Evolutionary conservation across 768 basidiomycete species (phyloP), one percentile per base, ranked within the genome.

Genomic region (Agrocybe chaxingu): DNA sequence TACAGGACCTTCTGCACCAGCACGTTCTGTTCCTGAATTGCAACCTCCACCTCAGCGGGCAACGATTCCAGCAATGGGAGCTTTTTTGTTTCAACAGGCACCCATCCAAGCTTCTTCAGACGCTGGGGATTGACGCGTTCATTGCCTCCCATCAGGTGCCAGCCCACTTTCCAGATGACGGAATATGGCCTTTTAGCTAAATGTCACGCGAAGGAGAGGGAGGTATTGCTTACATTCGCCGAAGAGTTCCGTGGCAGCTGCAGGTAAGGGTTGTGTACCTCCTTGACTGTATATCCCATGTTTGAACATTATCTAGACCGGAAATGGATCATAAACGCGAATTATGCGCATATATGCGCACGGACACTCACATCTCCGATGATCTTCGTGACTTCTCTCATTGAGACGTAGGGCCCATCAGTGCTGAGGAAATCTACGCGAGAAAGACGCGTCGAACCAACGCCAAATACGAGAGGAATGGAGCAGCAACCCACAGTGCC

Each of bases 141-240:
- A 50, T 70, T 77, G 4, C 71, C 67, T 2, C 70, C 74, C 10
- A 75, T 49, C 10, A 73, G 52, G 8, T 65, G 70, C 75, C 71
- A 76, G 7, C 69, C 72, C 35, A 62, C 75, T 75, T 16, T 32
- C 24, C 7, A 36, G 1, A 37, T 12, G 8, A 16, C 12, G 24
- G 50, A 29, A 19, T 12, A 45, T 31, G 36, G 35, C 40, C 12
- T 7, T 16, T 16, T 16, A 16, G 30, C 11, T 8, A 34, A 11
- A 36, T 2, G 9, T 29, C 9, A 41, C 9, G 43, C 9, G 6
- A 45, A 38, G 48, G 19, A 44, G 11, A n/a, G 33, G n/a, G 11
- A 7, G 32, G 9, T 13, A 41, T 29, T 4, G 62, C 74, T 57
- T 54, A 75, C 75, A 64, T 42, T 72, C 59, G 1, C 73, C 72